Conservation (phyloP, 495 filamentous ascomycete species). For the Rhypophila decipiens region DNA sequence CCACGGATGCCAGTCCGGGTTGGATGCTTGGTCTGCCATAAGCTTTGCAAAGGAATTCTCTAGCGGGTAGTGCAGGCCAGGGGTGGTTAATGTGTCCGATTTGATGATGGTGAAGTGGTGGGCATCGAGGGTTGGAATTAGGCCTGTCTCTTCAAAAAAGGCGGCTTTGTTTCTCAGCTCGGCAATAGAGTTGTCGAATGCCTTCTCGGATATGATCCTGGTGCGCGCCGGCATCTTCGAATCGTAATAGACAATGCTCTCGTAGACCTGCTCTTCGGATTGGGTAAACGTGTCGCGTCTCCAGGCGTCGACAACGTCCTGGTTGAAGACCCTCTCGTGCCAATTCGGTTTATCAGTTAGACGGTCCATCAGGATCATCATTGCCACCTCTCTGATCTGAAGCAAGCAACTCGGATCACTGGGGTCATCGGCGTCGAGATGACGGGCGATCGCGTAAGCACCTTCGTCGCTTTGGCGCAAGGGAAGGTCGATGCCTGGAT, state of each 20-base stretch:
- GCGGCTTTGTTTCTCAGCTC: conserved; percentile 45
- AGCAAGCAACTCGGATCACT: conserved; percentile 6
- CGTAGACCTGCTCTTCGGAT: conserved; percentile 21
- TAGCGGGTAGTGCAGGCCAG: conserved; percentile 11
- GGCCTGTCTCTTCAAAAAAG: conserved; percentile 25
- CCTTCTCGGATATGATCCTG: conserved; percentile 13
- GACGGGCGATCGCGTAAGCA: background rate
- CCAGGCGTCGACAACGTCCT: conserved; percentile 33
- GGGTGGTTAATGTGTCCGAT: conserved; percentile 19
- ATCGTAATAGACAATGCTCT: conserved; percentile 10
- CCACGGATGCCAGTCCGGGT: conserved; percentile 54
- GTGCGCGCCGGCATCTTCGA: conserved; percentile 12
- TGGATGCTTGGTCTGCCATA: conserved; percentile 32
- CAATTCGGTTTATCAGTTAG: conserved; percentile 42
- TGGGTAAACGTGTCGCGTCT: conserved; percentile 24
- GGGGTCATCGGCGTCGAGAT: background rate
- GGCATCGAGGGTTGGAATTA: conserved; percentile 28
- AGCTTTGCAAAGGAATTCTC: conserved; percentile 24
- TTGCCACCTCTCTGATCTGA: conserved; percentile 32
- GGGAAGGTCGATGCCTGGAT: conserved; percentile 6
- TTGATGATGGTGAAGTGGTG: conserved; percentile 16
- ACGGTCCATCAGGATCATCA: conserved; percentile 33
- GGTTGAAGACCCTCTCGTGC: conserved; percentile 53
- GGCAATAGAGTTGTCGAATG: conserved; percentile 44
- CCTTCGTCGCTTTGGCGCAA: background rate